phyloP scores from a whole-genome alignment of 768 basidiomycete genomes.

The Trametes gibbosa region DNA sequence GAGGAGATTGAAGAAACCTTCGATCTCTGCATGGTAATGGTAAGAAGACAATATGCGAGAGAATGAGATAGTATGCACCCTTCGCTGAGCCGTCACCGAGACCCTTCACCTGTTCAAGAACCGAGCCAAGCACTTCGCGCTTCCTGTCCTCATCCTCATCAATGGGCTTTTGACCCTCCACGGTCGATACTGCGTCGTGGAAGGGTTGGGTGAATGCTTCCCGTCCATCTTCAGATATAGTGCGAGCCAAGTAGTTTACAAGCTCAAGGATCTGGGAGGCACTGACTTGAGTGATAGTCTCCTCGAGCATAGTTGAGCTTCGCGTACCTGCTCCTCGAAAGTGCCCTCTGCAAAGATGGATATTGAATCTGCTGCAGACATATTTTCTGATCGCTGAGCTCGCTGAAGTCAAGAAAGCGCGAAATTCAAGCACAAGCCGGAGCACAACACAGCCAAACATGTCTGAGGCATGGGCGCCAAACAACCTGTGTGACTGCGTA shows the following conservation, averaged over 20 bases:
- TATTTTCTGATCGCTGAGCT: slow-evolving; percentile 29
- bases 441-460: slow-evolving; percentile 16
- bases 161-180: slow-evolving; percentile 50
- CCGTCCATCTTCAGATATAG: slow-evolving; percentile 67
- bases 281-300: slow-evolving; percentile 4
- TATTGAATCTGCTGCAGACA: slow-evolving; percentile 72
- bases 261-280: slow-evolving; percentile 68
- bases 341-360: slow-evolving; percentile 87
- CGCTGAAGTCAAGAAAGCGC: slow-evolving; percentile 1
- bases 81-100: slow-evolving; percentile 77
- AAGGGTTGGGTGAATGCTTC: slow-evolving; percentile 61
- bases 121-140: slow-evolving; percentile 54
- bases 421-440: slow-evolving; percentile 16
- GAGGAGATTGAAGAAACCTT: slow-evolving; percentile 86
- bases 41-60: background rate
- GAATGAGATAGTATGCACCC: slow-evolving; percentile 47
- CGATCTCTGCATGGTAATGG: slow-evolving; percentile 51
- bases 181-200: slow-evolving; percentile 52
- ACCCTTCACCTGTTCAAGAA: slow-evolving; percentile 60
- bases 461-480: too few species aligned
- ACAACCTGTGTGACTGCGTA: background rate
- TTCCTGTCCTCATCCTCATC: slow-evolving; percentile 53
- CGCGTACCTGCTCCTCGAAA: slow-evolving; percentile 75
- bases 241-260: slow-evolving; percentile 68
- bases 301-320: background rate